Conservation (phyloP, 768 basidiomycete species). For the Phlebiopsis flavidoalba region DNA sequence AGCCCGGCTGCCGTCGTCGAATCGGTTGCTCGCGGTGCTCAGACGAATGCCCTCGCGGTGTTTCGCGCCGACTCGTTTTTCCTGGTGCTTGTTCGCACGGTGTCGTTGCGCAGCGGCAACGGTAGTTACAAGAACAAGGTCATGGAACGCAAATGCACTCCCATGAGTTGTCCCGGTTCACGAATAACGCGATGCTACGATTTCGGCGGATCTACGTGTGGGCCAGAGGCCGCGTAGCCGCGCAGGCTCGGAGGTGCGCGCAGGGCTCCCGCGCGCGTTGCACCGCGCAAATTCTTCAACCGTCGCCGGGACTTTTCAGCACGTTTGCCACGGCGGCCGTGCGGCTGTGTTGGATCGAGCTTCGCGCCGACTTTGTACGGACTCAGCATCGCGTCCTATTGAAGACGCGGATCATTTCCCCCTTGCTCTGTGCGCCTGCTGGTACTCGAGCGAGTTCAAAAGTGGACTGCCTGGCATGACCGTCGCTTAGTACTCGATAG, state of each 20-base stretch:
- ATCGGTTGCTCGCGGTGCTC: conserved; percentile 78
- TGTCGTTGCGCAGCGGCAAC: conserved; percentile 73
- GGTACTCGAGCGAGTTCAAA: conserved; percentile 92
- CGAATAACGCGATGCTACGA: conserved; percentile 85
- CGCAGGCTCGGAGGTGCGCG: conserved; percentile 27
- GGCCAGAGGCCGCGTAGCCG: conserved; percentile 59
- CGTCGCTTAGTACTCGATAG: conserved; percentile 97
- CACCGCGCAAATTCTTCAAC: conserved; percentile 70
- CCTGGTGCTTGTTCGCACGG: conserved; percentile 60
- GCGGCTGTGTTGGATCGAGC: conserved; percentile 45
- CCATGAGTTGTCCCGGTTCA: conserved; percentile 87
- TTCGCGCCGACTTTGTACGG: conserved; percentile 53
- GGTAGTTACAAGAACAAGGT: conserved; percentile 88
- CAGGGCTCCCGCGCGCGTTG: conserved; percentile 37
- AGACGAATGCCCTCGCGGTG: conserved; percentile 57
- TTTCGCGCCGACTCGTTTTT: conserved; percentile 57
- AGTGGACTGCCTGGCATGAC: no score
- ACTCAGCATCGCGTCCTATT: conserved; percentile 58
- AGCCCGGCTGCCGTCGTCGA: conserved; percentile 92
- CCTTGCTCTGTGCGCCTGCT: no score
- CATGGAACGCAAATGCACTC: conserved; percentile 77
- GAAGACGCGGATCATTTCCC: conserved; percentile 91
- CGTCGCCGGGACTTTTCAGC: conserved; percentile 63
- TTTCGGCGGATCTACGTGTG: conserved; percentile 47
- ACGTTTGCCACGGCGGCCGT: conserved; percentile 50